Conservation (phyloP, 2,329 filamentous ascomycete genomes). For the Epichloe sp. region DNA sequence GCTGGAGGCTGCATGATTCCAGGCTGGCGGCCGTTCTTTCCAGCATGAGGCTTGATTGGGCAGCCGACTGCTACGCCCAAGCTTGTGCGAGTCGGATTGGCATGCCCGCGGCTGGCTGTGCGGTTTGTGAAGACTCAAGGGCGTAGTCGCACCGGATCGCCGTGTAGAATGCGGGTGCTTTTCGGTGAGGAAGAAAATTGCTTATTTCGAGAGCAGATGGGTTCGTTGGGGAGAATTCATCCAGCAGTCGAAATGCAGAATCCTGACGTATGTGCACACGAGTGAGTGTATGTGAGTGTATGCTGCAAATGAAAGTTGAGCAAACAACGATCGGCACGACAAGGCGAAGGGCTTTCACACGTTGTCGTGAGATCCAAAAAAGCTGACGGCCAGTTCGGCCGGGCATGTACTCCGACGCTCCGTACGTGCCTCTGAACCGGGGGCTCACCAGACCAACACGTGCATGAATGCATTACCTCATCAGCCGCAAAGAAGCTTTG, state of each 20-base stretch:
- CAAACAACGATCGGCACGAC: background rate
- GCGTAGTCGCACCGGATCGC: background rate
- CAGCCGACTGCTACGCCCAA: constrained; percentile 8
- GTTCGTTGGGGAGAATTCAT: background rate
- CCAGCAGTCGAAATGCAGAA: background rate
- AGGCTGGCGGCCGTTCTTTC: constrained; percentile 43
- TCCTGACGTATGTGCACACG: too few relatives aligned
- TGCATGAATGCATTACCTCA: background rate
- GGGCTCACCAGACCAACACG: too few relatives aligned
- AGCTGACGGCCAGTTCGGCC: background rate
- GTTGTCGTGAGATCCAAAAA: background rate
- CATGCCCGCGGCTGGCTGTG: constrained; percentile 13
- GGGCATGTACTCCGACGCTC: too few relatives aligned
- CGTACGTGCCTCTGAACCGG: background rate
- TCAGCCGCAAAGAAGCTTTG: background rate
- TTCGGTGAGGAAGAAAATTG: background rate
- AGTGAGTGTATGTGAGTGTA: too few relatives aligned
- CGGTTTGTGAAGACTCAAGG: background rate
- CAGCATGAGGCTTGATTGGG: constrained; percentile 31
- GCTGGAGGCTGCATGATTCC: constrained; percentile 42
- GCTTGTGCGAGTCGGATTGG: constrained; percentile 5
- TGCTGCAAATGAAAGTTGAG: background rate
- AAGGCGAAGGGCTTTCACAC: background rate
- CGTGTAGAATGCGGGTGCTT: background rate
- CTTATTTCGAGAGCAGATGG: background rate